Base-by-base conservation (phyloP, 106 monocot genomes). In the Gastrodia elata region DNA sequence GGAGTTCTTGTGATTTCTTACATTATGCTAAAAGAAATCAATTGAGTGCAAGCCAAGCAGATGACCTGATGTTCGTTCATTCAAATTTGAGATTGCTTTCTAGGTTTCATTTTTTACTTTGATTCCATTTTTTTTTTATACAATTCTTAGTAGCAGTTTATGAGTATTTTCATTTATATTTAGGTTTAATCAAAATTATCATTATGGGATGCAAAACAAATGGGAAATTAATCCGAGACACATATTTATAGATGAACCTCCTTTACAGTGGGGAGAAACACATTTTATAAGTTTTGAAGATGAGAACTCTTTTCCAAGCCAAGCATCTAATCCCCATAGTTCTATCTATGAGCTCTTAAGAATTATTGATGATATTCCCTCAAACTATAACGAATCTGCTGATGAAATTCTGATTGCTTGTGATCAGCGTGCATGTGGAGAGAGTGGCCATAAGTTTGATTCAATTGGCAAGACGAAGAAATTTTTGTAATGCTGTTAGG, bases 31-130 rank as follows among this genome's bases (percentile, higher is more conserved):
- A 81, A 39, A 64, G 65, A 73, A 68, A 81, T 37, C 72, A 57
- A 35, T n/a, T 81, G 34, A 72, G 78, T 72, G 14, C 65, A 46
- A 68, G 70, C 9, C 56, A 26, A 10, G 78, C 81, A 20, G 85
- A 85, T 64, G 68, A 78, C 49, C 43, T 85, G 33, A 8, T 75
- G 20, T 85, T 75, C 69, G 38, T 85, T 15, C 85, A 85, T 76
- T 78, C 85, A 72, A 85, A 85, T 32, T 76, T 85, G 68, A 78
- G 81, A 85, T 78, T 85, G 43, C 39, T 85, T 11, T 85, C 81
- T 71, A 81, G 85, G 85, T 85, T 78, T 61, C 46, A 39, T 71
- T 73, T 65, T 10, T 22, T 38, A 16, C 16, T 61, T 38, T 68
- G 67, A 5, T 38, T 68, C 10, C 57, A 61, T 32, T 32, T 30